phyloP scores from a whole-genome alignment of 495 filamentous ascomycete species.

The Xylaria intraflava region DNA sequence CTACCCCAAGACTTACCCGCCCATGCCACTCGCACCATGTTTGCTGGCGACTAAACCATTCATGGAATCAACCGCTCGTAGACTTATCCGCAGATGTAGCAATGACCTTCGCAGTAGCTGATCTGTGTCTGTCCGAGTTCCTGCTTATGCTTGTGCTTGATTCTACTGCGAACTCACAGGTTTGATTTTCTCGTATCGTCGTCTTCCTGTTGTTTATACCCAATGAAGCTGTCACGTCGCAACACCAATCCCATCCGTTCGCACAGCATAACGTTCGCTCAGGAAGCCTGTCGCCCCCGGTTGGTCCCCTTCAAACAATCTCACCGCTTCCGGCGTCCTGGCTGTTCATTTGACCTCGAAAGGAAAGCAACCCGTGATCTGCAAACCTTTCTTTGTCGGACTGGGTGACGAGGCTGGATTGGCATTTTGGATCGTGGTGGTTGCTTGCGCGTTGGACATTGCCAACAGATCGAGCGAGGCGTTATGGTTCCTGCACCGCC shows the following conservation, averaged over 20 bases:
- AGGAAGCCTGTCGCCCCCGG: not conserved
- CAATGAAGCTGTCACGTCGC: not conserved
- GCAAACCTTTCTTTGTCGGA: not conserved
- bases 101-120: not conserved
- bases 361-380: not conserved
- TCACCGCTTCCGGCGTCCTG: conserved; percentile 1
- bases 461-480: conserved; percentile 2
- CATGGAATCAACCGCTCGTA: conserved; percentile 1
- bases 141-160: not conserved
- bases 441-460: not conserved
- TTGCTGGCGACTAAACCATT: conserved; percentile 5
- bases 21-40: not conserved
- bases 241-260: not conserved
- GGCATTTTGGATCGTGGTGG: not conserved
- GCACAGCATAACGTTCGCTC: conserved; percentile 1
- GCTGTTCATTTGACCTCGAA: not conserved
- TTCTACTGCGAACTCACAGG: not conserved
- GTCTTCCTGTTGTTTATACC: not conserved
- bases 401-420: not conserved
- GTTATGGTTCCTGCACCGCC: conserved; percentile 52
- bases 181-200: not conserved
- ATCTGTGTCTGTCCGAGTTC: not conserved
- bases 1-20: not conserved
- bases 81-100: not conserved
- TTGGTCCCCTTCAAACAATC: not conserved